Percentiles rank a stretch among this genome's conserved stretches.
These are phyloP conservation scores for Boletus sp. DNA, from an alignment of 1,284 basidiomycete species.

Conservation along the genomic window DNA sequence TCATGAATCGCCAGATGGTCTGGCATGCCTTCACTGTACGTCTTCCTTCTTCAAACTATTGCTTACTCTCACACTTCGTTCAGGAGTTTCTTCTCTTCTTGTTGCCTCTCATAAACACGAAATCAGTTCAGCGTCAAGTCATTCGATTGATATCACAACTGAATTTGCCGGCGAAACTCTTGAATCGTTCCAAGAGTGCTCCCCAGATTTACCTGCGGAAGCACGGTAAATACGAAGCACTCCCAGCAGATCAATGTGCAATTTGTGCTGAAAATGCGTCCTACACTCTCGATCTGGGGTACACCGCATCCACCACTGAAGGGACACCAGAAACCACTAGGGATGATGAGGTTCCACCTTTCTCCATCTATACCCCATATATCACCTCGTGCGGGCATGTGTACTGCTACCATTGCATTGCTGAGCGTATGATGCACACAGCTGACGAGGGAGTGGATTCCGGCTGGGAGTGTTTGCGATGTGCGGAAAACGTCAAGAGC, in stretches of 20 bases:
- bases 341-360: constrained; percentile 38
- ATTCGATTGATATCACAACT: constrained; percentile 39
- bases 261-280: constrained; percentile 75
- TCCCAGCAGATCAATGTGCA: constrained; percentile 69
- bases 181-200: constrained; percentile 1
- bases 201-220: constrained; percentile 25
- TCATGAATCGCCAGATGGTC: constrained; percentile 98
- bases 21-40: constrained; percentile 97
- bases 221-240: constrained; percentile 59
- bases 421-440: constrained; percentile 71
- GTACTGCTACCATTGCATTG: constrained; percentile 87
- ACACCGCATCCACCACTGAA: constrained; percentile 34
- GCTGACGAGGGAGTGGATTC: constrained; percentile 60
- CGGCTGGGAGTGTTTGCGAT: constrained; percentile 81
- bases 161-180: constrained; percentile 29
- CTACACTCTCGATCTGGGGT: constrained; percentile 52
- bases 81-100: constrained; percentile 96
- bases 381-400: constrained; percentile 72
- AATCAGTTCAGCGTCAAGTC: constrained; percentile 57
- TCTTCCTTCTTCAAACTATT: background rate
- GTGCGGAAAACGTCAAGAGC: constrained; percentile 54
- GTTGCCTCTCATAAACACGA: constrained; percentile 78
- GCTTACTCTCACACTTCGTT: constrained; percentile 2
- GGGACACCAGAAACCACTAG: constrained; percentile 1
- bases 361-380: constrained; percentile 71